A percentile compares a stretch with the other conserved stretches of the same genome.
phyloP scores from a whole-genome alignment of 202 grass and related monocot genomes.

The Brachypodium distachyon region DNA sequence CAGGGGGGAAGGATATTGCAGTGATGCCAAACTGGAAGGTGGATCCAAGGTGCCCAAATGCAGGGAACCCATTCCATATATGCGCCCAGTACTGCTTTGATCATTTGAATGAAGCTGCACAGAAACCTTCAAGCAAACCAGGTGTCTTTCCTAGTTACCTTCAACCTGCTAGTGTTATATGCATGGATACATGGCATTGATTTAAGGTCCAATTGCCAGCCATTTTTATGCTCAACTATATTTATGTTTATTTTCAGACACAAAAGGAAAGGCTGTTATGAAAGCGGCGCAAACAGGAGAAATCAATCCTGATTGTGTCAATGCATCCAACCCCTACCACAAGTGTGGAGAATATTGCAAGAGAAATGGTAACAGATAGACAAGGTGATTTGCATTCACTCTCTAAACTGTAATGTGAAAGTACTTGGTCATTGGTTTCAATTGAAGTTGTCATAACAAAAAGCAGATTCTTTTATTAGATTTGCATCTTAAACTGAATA shows the following conservation, averaged over 20 bases:
- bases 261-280: slow-evolving; percentile 30
- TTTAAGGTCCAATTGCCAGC: background rate
- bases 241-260: slow-evolving; percentile 24
- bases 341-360: slow-evolving; percentile 62
- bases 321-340: slow-evolving; percentile 92
- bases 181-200: background rate
- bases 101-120: slow-evolving; percentile 34
- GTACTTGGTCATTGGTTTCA: background rate
- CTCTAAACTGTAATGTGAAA: background rate
- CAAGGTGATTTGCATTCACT: slow-evolving; percentile 16
- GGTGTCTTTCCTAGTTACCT: slow-evolving; percentile 14
- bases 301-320: slow-evolving; percentile 54
- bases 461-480: background rate
- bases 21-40: slow-evolving; percentile 45
- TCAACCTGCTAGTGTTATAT: background rate
- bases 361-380: slow-evolving; percentile 35
- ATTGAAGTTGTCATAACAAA: background rate
- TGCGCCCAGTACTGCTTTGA: slow-evolving; percentile 71
- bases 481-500: background rate
- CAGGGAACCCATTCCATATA: slow-evolving; percentile 83
- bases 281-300: slow-evolving; percentile 29
- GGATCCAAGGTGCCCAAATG: slow-evolving; percentile 64
- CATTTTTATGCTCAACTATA: background rate
- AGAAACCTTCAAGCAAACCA: slow-evolving; percentile 24
- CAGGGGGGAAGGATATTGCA: slow-evolving; percentile 16